phyloP scores from a whole-genome alignment of 2,329 filamentous ascomycete species.

The Thielaviopsis euricoi region DNA sequence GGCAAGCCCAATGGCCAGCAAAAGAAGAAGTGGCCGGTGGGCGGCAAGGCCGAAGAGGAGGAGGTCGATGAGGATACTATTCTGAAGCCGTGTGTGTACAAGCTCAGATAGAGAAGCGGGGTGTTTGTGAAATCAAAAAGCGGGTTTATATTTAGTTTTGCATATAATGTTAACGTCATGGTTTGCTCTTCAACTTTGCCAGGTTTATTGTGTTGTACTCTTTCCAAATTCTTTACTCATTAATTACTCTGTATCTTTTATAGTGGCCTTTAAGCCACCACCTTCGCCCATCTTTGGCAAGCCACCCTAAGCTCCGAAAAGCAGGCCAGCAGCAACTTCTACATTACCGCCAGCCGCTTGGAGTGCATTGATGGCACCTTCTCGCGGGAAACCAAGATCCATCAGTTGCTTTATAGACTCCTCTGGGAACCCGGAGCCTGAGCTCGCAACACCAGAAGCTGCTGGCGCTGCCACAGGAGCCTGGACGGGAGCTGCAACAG shows the following conservation, averaged over 20 bases:
- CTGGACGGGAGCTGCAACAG: slow-evolving; percentile 14
- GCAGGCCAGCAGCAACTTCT: slow-evolving; percentile 69
- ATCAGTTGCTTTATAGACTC: slow-evolving; percentile 62
- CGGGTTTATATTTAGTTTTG: not conserved
- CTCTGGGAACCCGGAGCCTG: slow-evolving; percentile 28
- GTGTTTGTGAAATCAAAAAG: not conserved
- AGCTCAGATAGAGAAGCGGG: slow-evolving; percentile 45
- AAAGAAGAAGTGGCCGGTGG: slow-evolving; percentile 37
- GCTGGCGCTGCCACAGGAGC: slow-evolving; percentile 14
- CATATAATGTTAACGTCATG: not conserved
- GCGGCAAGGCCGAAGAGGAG: slow-evolving; percentile 32
- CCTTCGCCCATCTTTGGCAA: not conserved
- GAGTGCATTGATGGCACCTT: slow-evolving; percentile 64
- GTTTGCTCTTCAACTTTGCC: not conserved
- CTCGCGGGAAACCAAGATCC: slow-evolving; percentile 58
- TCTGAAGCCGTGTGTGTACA: slow-evolving; percentile 92
- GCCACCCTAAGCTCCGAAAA: slow-evolving; percentile 37
- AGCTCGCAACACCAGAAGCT: slow-evolving; percentile 11
- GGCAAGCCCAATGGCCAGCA: slow-evolving; percentile 41
- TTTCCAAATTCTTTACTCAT: not conserved
- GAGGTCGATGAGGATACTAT: slow-evolving; percentile 48
- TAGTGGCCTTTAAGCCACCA: not conserved
- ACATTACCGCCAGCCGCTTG: slow-evolving; percentile 74
- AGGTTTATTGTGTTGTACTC: too few species aligned
- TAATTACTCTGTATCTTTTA: slow-evolving; percentile 1